Evolutionary conservation across 257 asterid species (phyloP), one percentile per base, ranked within the genome.

Genomic region (Scutellaria minor): DNA sequence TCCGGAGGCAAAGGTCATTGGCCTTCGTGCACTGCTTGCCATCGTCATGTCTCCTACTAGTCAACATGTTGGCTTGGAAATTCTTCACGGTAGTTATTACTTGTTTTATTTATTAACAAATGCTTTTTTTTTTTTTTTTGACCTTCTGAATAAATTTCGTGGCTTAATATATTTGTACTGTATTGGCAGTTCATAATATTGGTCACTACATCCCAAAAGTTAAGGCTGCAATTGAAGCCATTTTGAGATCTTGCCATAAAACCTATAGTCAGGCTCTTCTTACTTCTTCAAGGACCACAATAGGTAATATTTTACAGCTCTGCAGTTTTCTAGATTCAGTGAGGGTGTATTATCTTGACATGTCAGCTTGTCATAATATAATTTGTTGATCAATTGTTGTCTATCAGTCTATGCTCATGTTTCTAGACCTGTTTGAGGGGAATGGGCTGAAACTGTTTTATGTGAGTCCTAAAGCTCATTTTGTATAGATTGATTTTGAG

Each of bases 151-250:
- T 73, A 48, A 74, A 71, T 57, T 56, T 68, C 39, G 78, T 18
- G 46, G 64, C 67, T 77, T 52, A 50, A 60, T 72, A 68, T 39
- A 73, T 52, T 79, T 77, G 40, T 64, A 62, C 67, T 81, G 76
- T 66, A 54, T 84, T 79, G 84, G 68, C 96, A 95, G 99, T 79
- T 82, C 97, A 89, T 73, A 93, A 90, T 70, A 86, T 92, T 86
- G 99, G 99, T 72, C 99, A 92, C 76, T 92, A 90, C 84, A 88
- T 95, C 75, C 98, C 99, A 64, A 95, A 92, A 85, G 99, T 95
- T 63, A 95, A 95, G 88, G 90, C 96, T 71, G 96, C 98, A 72
- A 95, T 95, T 65, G 98, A 95, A 78, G 88, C 96, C 71, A 85
- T 92, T 77, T 70, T 95, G 87, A 95, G 94, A 74, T 85, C 98